Evolutionary conservation across 257 asterid genomes (phyloP), one percentile per base, ranked within the genome.

Genomic region (Linaria vulgaris): DNA sequence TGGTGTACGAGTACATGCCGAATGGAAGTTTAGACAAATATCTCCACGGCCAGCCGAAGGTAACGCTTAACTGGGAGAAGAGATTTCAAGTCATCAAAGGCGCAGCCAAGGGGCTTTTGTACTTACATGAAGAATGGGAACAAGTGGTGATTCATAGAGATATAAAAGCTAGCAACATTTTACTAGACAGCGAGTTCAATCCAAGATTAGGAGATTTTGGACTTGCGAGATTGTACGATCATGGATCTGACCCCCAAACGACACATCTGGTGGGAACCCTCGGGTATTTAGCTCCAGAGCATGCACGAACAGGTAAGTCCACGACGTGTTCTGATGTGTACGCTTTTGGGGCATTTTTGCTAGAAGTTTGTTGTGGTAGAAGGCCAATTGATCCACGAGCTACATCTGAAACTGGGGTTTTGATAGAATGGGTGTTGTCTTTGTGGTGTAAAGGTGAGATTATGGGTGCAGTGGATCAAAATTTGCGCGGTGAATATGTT

Each of bases 381-480:
- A 67, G 88, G 64, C 97, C 97, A 0, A 67, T 87, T 9, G 96
- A 90, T 68, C 45, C 46, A 23, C 85, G 80, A 56, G 94, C 95
- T 16, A 39, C 77, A 80, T 90, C 92, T 0, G 97, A 87, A 72
- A 89, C 85, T 72, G 44, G 83, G 73, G 56, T 85, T 15, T 39
- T 90, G 70, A 81, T 85, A 69, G 97, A 90, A 48, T 90, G 96
- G 97, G 84, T 83, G 45, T 87, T 86, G 89, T 89, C 83, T 61
- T 78, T 74, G 70, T 87, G 88, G 96, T 77, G 66, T 46, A 51
- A 69, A 51, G 88, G 89, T 6, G 53, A 56, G 0, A 66, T 83
- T 0, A 74, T 83, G 31, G 82, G 76, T 46, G 90, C 72, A 9
- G 80, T 83, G 5, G 96, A 90, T 50, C 72, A 76, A 6, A 83